Evolutionary conservation across 2,329 filamentous ascomycete species (phyloP).

Genomic region (Trichoderma sp.): DNA sequence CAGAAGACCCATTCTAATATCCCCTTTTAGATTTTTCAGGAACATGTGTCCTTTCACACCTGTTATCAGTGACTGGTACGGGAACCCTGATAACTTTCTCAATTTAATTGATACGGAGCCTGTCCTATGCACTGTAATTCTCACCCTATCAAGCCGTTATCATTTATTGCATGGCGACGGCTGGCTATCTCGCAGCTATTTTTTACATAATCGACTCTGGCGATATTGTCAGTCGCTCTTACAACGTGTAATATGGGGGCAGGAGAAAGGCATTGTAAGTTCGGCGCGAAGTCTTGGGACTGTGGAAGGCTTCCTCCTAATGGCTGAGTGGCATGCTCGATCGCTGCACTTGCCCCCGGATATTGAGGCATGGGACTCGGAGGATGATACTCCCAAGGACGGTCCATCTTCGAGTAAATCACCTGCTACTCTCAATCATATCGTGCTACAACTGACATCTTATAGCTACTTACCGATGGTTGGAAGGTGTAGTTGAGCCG

Average conservation of each 20-base stretch:
- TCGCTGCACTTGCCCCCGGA: not conserved
- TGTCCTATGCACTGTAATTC: not conserved
- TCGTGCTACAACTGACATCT: too few species aligned
- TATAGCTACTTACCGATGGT: too few species aligned
- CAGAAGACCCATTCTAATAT: not conserved
- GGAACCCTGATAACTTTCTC: not conserved
- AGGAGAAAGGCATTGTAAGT: not conserved
- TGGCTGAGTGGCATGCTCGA: not conserved
- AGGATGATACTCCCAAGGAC: not conserved
- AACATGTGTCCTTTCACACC: not conserved
- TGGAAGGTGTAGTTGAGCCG: too few species aligned
- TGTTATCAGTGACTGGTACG: not conserved
- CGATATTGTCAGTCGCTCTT: not conserved
- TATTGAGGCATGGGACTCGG: not conserved
- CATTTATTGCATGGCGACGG: not conserved
- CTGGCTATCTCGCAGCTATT: not conserved
- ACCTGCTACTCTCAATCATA: too few species aligned
- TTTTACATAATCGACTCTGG: not conserved
- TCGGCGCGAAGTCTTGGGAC: not conserved
- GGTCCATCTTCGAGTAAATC: too few species aligned
- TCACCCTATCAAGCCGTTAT: not conserved
- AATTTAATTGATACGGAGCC: not conserved
- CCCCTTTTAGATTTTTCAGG: not conserved
- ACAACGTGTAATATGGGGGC: not conserved
- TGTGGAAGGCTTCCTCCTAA: not conserved